Conservation (phyloP, 129 eudicot genomes). For the Flaveria robusta region DNA sequence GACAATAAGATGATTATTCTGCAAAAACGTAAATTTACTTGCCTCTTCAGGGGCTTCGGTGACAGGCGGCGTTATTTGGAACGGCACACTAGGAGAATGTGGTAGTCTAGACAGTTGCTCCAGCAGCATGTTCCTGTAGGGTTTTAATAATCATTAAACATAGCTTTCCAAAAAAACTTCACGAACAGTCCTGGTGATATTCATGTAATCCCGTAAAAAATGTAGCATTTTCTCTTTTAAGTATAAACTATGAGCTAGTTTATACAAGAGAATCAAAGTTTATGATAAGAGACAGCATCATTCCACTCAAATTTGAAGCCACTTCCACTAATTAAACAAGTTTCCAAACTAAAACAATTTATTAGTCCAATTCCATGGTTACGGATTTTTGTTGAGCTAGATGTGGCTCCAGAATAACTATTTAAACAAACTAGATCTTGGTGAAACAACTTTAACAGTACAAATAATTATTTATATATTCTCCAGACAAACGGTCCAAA, state of each 20-base stretch:
- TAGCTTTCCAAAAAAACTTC: neutral
- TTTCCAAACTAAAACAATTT: neutral
- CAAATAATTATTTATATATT: neutral
- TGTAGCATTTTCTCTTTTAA: neutral
- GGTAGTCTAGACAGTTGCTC: conserved; percentile 79
- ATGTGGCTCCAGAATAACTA: too few species aligned
- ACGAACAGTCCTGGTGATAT: neutral
- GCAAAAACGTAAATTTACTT: neutral
- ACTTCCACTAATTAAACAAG: neutral
- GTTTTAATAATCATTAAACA: neutral
- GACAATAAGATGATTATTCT: neutral
- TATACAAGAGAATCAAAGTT: neutral
- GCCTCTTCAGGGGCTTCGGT: conserved; percentile 84
- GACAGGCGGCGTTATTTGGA: conserved; percentile 71
- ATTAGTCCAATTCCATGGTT: neutral
- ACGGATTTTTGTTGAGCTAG: neutral
- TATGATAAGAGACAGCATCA: neutral
- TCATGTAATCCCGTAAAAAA: neutral
- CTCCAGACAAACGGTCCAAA: neutral
- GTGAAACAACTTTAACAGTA: neutral
- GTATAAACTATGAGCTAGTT: neutral
- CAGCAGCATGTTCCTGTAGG: conserved; percentile 73
- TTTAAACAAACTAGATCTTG: neutral
- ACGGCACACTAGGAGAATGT: conserved; percentile 85
- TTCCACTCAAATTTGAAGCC: neutral